Percentiles rank a stretch among this genome's conserved stretches.
Conservation (phyloP, 2,329 filamentous ascomycete genomes). For the Chrysosporium queenslandicum region DNA sequence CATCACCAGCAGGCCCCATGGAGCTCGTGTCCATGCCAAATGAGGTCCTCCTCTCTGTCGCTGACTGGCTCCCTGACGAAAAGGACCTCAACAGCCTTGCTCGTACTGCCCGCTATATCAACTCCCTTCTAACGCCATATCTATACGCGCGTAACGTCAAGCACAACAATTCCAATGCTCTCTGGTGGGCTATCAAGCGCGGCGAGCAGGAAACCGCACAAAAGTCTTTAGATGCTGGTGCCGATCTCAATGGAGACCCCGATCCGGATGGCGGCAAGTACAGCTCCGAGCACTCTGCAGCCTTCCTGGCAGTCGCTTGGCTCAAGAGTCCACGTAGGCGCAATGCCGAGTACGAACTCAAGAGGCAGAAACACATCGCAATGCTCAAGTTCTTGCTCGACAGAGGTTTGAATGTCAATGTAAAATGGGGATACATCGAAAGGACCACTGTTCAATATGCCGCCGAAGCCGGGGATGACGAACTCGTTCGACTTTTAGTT, state of each 20-base stretch:
- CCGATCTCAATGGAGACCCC: background rate
- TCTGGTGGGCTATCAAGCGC: slow-evolving; percentile 6
- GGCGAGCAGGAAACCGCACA: slow-evolving; percentile 1
- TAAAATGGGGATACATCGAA: background rate
- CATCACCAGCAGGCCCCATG: background rate
- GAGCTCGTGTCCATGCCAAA: slow-evolving; percentile 6
- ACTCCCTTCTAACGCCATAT: background rate
- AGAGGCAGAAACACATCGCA: background rate
- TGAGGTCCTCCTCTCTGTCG: slow-evolving; percentile 10
- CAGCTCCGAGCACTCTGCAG: background rate
- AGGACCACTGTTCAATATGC: slow-evolving; percentile 1
- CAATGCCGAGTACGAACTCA: background rate
- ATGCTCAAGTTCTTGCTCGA: slow-evolving; percentile 11
- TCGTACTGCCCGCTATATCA: slow-evolving; percentile 3
- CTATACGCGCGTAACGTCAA: slow-evolving; percentile 10
- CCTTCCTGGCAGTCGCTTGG: background rate
- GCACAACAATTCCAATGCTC: background rate
- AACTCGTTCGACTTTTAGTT: slow-evolving; percentile 3
- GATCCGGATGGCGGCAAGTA: background rate
- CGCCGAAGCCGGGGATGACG: background rate
- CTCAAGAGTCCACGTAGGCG: background rate
- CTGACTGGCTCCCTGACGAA: background rate
- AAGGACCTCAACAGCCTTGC: slow-evolving; percentile 4
- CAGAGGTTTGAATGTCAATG: slow-evolving; percentile 3
- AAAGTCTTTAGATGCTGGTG: slow-evolving; percentile 6